Evolutionary conservation across 73 alveolate genomes (phyloP).

Genomic region (Paramecium octaurelia): DNA sequence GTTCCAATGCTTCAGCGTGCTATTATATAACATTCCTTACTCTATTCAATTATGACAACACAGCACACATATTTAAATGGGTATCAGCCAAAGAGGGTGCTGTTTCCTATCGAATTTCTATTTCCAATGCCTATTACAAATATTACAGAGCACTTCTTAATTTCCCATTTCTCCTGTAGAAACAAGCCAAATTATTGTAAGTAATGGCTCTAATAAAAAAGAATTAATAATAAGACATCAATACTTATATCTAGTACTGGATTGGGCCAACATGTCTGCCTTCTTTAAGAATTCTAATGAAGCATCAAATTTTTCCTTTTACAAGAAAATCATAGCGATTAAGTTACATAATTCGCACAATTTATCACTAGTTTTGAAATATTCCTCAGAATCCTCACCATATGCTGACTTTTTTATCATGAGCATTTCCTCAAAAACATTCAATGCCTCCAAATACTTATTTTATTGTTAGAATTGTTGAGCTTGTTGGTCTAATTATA

Average conservation of each 20-base stretch:
- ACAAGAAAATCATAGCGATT: constrained; percentile 78
- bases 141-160: constrained; percentile 76
- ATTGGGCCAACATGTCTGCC: constrained; percentile 78
- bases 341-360: constrained; percentile 85
- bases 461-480: constrained; percentile 59
- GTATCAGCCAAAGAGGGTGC: constrained; percentile 75
- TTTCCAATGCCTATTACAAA: constrained; percentile 76
- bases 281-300: constrained; percentile 81
- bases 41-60: constrained; percentile 68
- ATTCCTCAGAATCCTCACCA: constrained; percentile 82
- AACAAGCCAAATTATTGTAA: constrained; percentile 85
- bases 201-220: constrained; percentile 72
- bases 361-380: constrained; percentile 66
- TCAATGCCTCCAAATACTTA: constrained; percentile 69
- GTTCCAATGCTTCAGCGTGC: constrained; percentile 84
- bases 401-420: constrained; percentile 63
- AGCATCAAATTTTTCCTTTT: constrained; percentile 81
- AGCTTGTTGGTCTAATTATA: constrained; percentile 70
- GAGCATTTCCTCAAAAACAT: constrained; percentile 73
- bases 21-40: not conserved
- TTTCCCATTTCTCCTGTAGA: constrained; percentile 77
- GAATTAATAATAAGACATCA: not conserved
- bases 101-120: constrained; percentile 56
- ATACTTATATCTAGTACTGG: constrained; percentile 65
- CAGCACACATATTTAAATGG: constrained; percentile 88